Base-by-base conservation (phyloP, 2,329 filamentous ascomycete genomes). In the Neofusicoccum ribis region DNA sequence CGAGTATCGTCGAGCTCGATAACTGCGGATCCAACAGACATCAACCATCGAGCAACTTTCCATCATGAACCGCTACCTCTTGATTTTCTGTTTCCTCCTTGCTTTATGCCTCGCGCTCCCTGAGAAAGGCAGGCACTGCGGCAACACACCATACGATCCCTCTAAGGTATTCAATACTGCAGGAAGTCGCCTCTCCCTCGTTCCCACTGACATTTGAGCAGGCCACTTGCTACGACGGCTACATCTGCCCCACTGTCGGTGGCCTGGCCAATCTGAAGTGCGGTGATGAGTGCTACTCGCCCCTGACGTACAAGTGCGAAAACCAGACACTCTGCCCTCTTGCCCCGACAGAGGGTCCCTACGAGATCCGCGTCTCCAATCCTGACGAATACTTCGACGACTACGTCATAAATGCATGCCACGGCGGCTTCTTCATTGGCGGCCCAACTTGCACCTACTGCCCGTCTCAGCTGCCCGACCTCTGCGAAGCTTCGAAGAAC, bases 251-350 rank as follows among this genome's bases (percentile, higher is more conserved):
- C 5, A n/a, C 43, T 15, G 20, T 62, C 8, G 65, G 73, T 63
- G 75, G 72, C 17, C 56, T 68, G 37, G 68, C 72, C 15, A 74
- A 74, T 0, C 64, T 75, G 39, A 67, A 68, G 63, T 79, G 77
- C 50, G 77, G 76, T n/a, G 61, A 54, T 1, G 75, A 73, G 46
- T 78, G 77, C 69, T 78, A 78, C 61, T 65, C 58, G 9, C 9
- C 31, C 8, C 15, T 47, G 15, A 34, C 17, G 47, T 54, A 65
- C 43, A 36, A 5, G 2, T 65, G 63, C 52, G 41, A 59, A 3
- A 47, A 15, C 39, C 23, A 20, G n/a, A 50, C 31, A 3, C 20
- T 60, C 15, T 27, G 5, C 14, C 17, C 46, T 39, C 47, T 62
- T 8, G 27, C 56, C 2, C 7, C n/a, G 14, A 5, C 17, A n/a